Conservation (phyloP, 2,329 filamentous ascomycete genomes). For the Didymella exigua region DNA sequence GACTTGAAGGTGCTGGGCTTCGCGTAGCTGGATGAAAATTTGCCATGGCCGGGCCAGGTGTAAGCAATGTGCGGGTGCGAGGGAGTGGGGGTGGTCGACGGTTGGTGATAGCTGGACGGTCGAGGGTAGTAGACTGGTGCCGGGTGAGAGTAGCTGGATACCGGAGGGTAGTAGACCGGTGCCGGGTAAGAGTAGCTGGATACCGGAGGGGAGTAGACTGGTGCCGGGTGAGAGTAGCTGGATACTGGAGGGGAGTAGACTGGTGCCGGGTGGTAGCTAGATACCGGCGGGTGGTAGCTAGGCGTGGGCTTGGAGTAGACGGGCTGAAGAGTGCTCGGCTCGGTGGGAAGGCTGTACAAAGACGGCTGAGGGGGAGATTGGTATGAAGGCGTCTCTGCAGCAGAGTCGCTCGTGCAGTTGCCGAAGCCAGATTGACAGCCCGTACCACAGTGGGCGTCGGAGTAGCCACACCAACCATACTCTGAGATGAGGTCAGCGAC, state of each 20-base stretch:
- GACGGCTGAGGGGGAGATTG: background rate
- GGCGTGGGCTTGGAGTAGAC: background rate
- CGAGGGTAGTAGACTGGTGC: background rate
- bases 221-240: background rate
- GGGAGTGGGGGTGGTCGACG: background rate
- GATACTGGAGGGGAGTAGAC: background rate
- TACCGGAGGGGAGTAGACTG: background rate
- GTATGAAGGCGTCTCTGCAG: background rate
- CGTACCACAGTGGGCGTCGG: slow-evolving; percentile 4
- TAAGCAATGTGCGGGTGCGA: background rate
- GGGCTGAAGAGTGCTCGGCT: background rate
- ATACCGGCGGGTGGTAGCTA: background rate
- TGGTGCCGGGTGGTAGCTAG: background rate
- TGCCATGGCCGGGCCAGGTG: slow-evolving; percentile 2
- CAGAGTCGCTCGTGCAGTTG: background rate
- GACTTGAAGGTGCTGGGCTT: background rate
- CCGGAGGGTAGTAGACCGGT: background rate
- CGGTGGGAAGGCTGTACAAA: background rate
- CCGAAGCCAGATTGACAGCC: slow-evolving; percentile 12
- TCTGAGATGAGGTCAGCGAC: background rate
- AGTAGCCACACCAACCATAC: slow-evolving; percentile 12
- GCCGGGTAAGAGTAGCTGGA: background rate
- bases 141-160: background rate
- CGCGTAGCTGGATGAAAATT: background rate
- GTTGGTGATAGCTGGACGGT: background rate